Evolutionary conservation across 192 early-diverging fungal species (phyloP).

Genomic region (Backusella tarrabulga): DNA sequence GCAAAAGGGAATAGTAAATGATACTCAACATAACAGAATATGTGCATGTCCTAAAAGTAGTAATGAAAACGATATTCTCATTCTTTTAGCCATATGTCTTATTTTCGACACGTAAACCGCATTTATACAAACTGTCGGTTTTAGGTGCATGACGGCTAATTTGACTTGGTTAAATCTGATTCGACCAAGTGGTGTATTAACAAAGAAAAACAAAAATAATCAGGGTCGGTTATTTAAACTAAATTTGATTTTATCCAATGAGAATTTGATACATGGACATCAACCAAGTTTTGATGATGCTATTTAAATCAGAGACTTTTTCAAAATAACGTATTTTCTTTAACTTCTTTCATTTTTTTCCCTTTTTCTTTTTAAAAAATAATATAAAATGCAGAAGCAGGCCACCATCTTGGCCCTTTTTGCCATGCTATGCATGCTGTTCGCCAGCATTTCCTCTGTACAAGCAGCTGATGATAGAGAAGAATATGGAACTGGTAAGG

Average conservation of each 20-base stretch:
- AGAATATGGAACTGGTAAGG: slow-evolving; percentile 30
- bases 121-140: not conserved
- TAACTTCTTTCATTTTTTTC: slow-evolving; percentile 8
- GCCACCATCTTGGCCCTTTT: slow-evolving; percentile 26
- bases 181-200: slow-evolving; percentile 3
- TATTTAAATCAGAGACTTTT: not conserved
- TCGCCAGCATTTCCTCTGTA: slow-evolving; percentile 6
- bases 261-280: slow-evolving; percentile 21
- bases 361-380: slow-evolving; percentile 1
- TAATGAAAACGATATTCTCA: no score
- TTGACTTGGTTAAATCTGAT: slow-evolving; percentile 12
- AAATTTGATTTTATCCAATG: slow-evolving; percentile 16
- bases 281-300: not conserved
- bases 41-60: no score
- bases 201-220: not conserved
- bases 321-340: not conserved
- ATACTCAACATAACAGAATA: no score
- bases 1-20: no score
- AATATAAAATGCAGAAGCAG: slow-evolving; percentile 25
- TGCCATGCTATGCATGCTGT: slow-evolving; percentile 20
- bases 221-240: slow-evolving; percentile 4
- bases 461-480: slow-evolving; percentile 23
- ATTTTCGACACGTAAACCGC: not conserved
- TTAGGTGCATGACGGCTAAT: not conserved
- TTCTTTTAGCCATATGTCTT: not conserved